These are phyloP conservation scores for Saccharomyces hybrid DNA, from an alignment of 1,139 yeast genomes.

Conservation along the genomic window DNA sequence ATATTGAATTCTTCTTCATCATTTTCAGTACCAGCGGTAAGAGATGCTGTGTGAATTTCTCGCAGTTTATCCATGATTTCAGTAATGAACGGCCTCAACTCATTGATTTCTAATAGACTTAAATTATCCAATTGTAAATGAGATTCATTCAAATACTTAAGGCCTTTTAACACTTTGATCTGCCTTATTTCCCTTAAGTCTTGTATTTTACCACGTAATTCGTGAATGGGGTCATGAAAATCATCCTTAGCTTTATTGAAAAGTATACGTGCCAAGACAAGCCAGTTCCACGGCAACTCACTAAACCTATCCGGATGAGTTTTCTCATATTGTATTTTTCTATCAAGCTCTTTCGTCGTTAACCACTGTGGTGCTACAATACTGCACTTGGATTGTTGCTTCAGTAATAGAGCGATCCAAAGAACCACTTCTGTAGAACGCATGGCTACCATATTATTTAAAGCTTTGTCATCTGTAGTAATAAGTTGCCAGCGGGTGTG, in stretches of 20 bases:
- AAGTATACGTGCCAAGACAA: constrained; percentile 65
- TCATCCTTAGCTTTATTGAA: constrained; percentile 65
- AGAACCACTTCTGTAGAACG: constrained; percentile 66
- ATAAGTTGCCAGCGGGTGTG: constrained; percentile 22
- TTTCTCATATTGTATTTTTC: constrained; percentile 61
- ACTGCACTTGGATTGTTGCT: constrained; percentile 78
- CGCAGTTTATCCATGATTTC: constrained; percentile 72
- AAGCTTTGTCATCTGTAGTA: constrained; percentile 40
- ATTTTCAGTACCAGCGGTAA: constrained; percentile 30
- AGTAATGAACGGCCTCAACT: constrained; percentile 72
- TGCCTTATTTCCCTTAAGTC: constrained; percentile 79
- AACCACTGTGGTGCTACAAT: constrained; percentile 88
- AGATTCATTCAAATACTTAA: constrained; percentile 69
- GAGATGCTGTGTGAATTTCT: constrained; percentile 37
- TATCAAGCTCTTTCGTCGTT: constrained; percentile 46
- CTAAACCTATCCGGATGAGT: constrained; percentile 53
- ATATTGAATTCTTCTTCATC: constrained; percentile 20
- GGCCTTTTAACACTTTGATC: constrained; percentile 74
- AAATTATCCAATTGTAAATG: constrained; percentile 79
- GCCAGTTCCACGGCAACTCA: constrained; percentile 79
- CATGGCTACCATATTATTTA: constrained; percentile 47
- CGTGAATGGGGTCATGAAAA: constrained; percentile 48
- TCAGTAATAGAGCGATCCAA: constrained; percentile 81
- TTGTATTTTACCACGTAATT: constrained; percentile 58
- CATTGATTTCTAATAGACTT: constrained; percentile 79